These are phyloP conservation scores for Ambispora gerdemannii DNA, from an alignment of 192 early-diverging fungal genomes.

Conservation along the genomic window DNA sequence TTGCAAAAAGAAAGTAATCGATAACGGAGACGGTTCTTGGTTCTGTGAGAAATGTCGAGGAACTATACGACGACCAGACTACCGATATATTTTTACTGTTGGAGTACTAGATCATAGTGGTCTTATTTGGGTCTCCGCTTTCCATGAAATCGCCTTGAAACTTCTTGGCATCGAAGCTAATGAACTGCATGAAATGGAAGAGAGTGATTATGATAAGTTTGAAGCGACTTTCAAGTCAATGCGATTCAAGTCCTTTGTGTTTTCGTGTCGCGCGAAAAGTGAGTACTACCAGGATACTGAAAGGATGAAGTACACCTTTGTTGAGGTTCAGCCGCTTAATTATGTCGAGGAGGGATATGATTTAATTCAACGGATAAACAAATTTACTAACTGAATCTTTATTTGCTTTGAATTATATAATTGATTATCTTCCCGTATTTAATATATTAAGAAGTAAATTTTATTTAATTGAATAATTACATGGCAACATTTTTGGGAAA, in stretches of 20 bases:
- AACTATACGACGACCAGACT: background rate
- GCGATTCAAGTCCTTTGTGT: too few relatives aligned
- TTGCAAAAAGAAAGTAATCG: conserved; percentile 79
- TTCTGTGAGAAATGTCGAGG: conserved; percentile 81
- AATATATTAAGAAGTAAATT: too few relatives aligned
- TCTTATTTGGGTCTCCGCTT: conserved; percentile 77
- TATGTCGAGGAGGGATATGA: background rate
- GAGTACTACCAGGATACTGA: too few relatives aligned
- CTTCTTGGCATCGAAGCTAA: conserved; percentile 73
- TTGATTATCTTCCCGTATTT: too few relatives aligned
- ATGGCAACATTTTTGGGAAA: too few relatives aligned
- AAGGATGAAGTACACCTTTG: background rate
- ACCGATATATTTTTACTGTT: conserved; percentile 75
- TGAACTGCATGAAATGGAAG: conserved; percentile 52
- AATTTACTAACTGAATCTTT: too few relatives aligned
- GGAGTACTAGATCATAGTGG: conserved; percentile 76
- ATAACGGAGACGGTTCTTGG: conserved; percentile 65
- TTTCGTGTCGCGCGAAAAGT: too few relatives aligned
- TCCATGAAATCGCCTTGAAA: conserved; percentile 74
- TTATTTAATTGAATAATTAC: too few relatives aligned
- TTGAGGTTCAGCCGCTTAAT: background rate
- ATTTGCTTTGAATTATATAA: too few relatives aligned
- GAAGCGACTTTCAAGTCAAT: too few relatives aligned
- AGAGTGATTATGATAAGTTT: conserved; percentile 48
- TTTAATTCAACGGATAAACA: background rate